phyloP scores from a whole-genome alignment of 2,329 filamentous ascomycete genomes.

The Xylariaceae sp. region DNA sequence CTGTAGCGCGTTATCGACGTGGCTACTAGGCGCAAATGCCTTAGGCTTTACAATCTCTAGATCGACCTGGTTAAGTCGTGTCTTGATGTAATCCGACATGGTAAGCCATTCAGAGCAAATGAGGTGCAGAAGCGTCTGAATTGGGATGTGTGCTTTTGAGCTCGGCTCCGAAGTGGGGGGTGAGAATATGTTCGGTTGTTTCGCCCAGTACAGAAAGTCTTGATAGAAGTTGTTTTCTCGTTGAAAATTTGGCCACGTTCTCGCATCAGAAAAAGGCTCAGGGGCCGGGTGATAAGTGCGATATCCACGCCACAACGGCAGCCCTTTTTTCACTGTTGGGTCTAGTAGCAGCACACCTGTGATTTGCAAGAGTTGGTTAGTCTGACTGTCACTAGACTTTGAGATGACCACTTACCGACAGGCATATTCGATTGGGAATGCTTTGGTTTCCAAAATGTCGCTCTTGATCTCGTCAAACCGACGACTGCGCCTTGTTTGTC shows the following conservation, averaged over 20 bases:
- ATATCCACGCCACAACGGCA: slow-evolving; percentile 32
- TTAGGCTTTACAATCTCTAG: slow-evolving; percentile 32
- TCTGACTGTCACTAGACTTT: not conserved
- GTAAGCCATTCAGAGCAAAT: slow-evolving; percentile 33
- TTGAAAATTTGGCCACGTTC: not conserved
- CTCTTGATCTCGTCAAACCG: slow-evolving; percentile 28
- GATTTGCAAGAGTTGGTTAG: not conserved
- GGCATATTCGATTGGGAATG: not conserved
- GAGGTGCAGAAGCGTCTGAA: slow-evolving; percentile 31
- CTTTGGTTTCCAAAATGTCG: slow-evolving; percentile 29
- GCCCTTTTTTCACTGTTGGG: slow-evolving; percentile 19
- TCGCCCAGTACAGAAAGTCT: slow-evolving; percentile 34
- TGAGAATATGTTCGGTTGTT: slow-evolving; percentile 19
- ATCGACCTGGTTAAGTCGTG: slow-evolving; percentile 32
- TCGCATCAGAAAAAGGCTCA: slow-evolving; percentile 5
- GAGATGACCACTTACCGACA: not conserved
- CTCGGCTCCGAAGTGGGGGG: not conserved
- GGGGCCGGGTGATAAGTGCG: slow-evolving; percentile 24
- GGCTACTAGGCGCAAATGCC: slow-evolving; percentile 23
- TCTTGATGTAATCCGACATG: slow-evolving; percentile 34
- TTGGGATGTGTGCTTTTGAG: slow-evolving; percentile 17
- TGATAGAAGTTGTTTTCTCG: slow-evolving; percentile 23
- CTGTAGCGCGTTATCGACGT: slow-evolving; percentile 25
- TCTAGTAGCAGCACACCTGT: slow-evolving; percentile 19
- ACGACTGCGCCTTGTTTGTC: slow-evolving; percentile 25